phyloP scores from a whole-genome alignment of 2,329 filamentous ascomycete species.

The Fusarium sp. region DNA sequence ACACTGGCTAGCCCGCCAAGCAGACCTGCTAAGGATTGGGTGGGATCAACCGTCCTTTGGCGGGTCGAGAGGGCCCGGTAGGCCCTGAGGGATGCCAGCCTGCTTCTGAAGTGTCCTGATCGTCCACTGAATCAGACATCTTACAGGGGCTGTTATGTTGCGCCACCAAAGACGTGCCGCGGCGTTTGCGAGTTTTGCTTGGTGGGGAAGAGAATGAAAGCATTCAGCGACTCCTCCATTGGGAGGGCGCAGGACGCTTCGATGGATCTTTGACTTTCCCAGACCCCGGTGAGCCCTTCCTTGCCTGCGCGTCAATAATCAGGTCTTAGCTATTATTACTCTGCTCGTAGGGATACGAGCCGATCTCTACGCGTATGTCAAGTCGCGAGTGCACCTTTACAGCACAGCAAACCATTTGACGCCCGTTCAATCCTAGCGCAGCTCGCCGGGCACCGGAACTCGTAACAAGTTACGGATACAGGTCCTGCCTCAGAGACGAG shows the following conservation, averaged over 20 bases:
- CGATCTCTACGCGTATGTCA: conserved; percentile 23
- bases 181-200: conserved; percentile 13
- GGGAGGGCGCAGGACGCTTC: conserved; percentile 8
- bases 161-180: conserved; percentile 36
- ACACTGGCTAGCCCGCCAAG: conserved; percentile 23
- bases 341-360: conserved; percentile 21
- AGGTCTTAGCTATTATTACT: conserved; percentile 8
- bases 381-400: conserved; percentile 8
- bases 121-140: conserved; percentile 40
- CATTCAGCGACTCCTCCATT: background rate
- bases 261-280: conserved; percentile 23
- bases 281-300: conserved; percentile 13
- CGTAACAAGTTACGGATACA: conserved; percentile 5
- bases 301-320: conserved; percentile 6
- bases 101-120: conserved; percentile 38
- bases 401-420: conserved; percentile 14
- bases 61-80: conserved; percentile 15
- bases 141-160: conserved; percentile 37
- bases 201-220: conserved; percentile 13
- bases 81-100: conserved; percentile 15
- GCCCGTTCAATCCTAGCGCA: conserved; percentile 2
- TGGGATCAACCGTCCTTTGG: conserved; percentile 32
- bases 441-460: conserved; percentile 4
- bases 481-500: background rate
- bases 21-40: conserved; percentile 14